Percentiles rank a stretch among this genome's conserved stretches.
phyloP scores from a whole-genome alignment of 2,329 filamentous ascomycete genomes.

The Arthrobotrys conoides region DNA sequence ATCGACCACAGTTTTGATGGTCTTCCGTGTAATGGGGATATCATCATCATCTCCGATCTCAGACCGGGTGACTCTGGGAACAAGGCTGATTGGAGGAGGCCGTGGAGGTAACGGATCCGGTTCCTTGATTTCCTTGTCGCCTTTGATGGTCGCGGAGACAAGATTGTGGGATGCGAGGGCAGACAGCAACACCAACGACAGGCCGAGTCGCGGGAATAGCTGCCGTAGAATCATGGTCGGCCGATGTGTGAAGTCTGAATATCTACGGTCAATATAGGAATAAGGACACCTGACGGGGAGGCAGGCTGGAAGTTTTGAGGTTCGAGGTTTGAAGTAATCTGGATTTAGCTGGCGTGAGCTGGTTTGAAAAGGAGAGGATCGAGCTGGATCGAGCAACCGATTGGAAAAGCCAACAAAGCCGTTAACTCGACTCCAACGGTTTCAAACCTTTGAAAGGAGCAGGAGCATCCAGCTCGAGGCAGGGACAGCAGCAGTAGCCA shows the following conservation, averaged over 20 bases:
- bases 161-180: conserved; percentile 52
- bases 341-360: conserved; percentile 18
- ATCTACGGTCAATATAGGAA: conserved; percentile 7
- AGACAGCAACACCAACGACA: conserved; percentile 50
- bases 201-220: conserved; percentile 51
- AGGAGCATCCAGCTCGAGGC: conserved; percentile 31
- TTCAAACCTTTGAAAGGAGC: conserved; percentile 9
- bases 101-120: conserved; percentile 68
- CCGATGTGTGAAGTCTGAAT: neutral
- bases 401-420: conserved; percentile 23
- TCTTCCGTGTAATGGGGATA: conserved; percentile 63
- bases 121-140: conserved; percentile 75
- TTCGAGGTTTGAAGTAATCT: conserved; percentile 1
- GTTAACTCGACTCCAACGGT: neutral
- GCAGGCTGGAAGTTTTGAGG: conserved; percentile 1
- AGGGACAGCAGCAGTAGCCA: conserved; percentile 18
- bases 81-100: conserved; percentile 49
- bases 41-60: conserved; percentile 51
- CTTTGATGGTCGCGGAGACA: conserved; percentile 69
- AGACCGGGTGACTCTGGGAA: conserved; percentile 50
- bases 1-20: conserved; percentile 66
- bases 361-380: conserved; percentile 48
- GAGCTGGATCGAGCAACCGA: conserved; percentile 36
- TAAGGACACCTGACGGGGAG: conserved; percentile 3
- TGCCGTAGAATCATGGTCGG: conserved; percentile 50